Base-by-base conservation (phyloP, 2,329 filamentous ascomycete genomes). In the Cytospora chrysosperma region DNA sequence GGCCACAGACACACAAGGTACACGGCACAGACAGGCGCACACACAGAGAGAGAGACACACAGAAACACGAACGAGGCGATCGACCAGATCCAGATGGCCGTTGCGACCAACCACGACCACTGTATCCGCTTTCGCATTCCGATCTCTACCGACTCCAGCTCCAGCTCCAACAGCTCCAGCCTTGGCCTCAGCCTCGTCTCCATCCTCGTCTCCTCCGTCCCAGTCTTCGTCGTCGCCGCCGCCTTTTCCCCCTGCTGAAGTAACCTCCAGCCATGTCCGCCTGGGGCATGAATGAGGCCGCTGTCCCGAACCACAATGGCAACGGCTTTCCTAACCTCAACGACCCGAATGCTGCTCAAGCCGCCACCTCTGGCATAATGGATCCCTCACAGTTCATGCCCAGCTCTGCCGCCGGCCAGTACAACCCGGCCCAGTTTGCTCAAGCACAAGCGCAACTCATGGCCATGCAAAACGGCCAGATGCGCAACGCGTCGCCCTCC, bases 401-500 rank as follows among this genome's bases (percentile, higher is more conserved):
- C 74, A 85, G 81, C 75, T 75, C 80, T 68, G 78, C 56, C 37
- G 56, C 75, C 49, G 71, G 73, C 72, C 85, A 86, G 74, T 88
- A 87, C 77, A 88, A 85, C 75, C 81, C 82, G 69, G 75, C 81
- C 72, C 83, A 85, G 72, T 87, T 85, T 69, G 75, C 81, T 66
- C 87, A 84, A 70, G 79, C 78, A 59, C 83, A 85, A 67, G 61
- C 62, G 49, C 64, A 65, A 24, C 82, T 85, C 77, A 77, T 79
- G 65, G 80, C 76, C 72, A 90, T 94, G 85, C 91, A 61, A 27
- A 95, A 94, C 80, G 90, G 91, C 78, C 86, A 83, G 72, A 89
- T 91, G 81, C 91, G 92, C 82, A 93, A 92, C 77, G 88, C 87
- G 66, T 93, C 92, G 60, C 90, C 91, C 52, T 87, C 87, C 64